Conservation (phyloP, 805 yeast species). For the Tetrapisispora iriomotensis region DNA sequence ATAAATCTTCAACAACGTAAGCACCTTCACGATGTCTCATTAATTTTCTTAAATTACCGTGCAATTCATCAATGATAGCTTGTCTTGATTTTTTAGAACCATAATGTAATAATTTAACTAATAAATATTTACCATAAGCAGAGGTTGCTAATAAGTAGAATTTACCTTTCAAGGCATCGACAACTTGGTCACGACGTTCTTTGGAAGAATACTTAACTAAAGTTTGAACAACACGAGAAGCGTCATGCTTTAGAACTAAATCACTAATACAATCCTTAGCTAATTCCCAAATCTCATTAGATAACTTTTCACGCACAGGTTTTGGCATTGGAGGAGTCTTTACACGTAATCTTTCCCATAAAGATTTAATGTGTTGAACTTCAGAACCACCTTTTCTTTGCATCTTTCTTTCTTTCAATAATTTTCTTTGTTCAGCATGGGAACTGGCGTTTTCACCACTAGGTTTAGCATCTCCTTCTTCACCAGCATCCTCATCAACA, state of each 20-base stretch:
- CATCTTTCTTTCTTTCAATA: constrained; percentile 73
- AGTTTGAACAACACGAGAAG: constrained; percentile 92
- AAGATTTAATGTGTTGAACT: constrained; percentile 70
- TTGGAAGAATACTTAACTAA: constrained; percentile 76
- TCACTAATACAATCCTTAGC: constrained; percentile 71
- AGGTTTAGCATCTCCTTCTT: constrained; percentile 21
- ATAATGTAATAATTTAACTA: constrained; percentile 83
- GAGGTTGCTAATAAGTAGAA: constrained; percentile 80
- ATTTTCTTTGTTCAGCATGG: constrained; percentile 74
- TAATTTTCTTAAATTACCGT: constrained; percentile 80
- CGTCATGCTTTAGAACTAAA: constrained; percentile 88
- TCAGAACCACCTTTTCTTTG: constrained; percentile 80
- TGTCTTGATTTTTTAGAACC: constrained; percentile 78
- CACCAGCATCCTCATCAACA: constrained; percentile 28
- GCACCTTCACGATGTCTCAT: constrained; percentile 99
- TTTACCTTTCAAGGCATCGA: constrained; percentile 58
- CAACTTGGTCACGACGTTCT: constrained; percentile 65
- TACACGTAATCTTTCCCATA: constrained; percentile 89
- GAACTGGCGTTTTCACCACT: constrained; percentile 32
- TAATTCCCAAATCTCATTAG: constrained; percentile 77
- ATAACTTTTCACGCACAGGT: constrained; percentile 62
- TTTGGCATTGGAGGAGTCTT: constrained; percentile 75
- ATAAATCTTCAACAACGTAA: constrained; percentile 89
- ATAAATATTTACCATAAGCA: constrained; percentile 84
- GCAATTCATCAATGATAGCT: constrained; percentile 69